Percentiles rank a stretch among this genome's conserved stretches.
Conservation (phyloP, 352 stramenopile genomes). For the Globisporangium solare region DNA sequence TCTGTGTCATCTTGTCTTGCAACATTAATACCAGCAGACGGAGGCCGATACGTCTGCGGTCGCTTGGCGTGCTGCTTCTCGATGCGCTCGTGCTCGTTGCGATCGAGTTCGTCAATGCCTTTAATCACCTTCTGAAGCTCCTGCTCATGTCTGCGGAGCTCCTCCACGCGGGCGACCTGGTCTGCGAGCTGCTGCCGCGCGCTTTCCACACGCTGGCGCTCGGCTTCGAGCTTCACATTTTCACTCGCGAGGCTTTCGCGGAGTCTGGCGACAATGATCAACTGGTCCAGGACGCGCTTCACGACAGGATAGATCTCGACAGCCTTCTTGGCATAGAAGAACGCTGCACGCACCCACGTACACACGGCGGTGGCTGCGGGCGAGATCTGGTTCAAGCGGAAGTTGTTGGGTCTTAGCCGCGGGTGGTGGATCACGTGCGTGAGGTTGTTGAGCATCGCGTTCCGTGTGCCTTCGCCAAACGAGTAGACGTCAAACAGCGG, state of each 20-base stretch:
- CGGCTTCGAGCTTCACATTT: constrained; percentile 19
- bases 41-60: constrained; percentile 25
- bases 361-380: constrained; percentile 58
- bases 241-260: constrained; percentile 26
- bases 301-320: constrained; percentile 64
- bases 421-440: constrained; percentile 75
- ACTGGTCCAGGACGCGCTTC: constrained; percentile 45
- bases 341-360: constrained; percentile 67
- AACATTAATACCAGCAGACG: constrained; percentile 21
- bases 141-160: constrained; percentile 13
- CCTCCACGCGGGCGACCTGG: constrained; percentile 5
- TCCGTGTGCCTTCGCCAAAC: constrained; percentile 61
- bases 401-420: constrained; percentile 56
- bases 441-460: constrained; percentile 50
- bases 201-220: constrained; percentile 16
- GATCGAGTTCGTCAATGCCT: constrained; percentile 61
- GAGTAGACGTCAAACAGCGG: constrained; percentile 81
- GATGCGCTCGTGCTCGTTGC: constrained; percentile 47
- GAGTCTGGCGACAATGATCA: constrained; percentile 49
- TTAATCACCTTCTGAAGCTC: constrained; percentile 52
- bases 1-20: constrained; percentile 7
- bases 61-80: constrained; percentile 56
- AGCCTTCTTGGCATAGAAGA: constrained; percentile 61
- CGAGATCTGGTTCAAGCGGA: constrained; percentile 54
- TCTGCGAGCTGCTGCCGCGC: constrained; percentile 15